Base-by-base conservation (phyloP, 768 basidiomycete species). In the Hirschioporus abietinus region DNA sequence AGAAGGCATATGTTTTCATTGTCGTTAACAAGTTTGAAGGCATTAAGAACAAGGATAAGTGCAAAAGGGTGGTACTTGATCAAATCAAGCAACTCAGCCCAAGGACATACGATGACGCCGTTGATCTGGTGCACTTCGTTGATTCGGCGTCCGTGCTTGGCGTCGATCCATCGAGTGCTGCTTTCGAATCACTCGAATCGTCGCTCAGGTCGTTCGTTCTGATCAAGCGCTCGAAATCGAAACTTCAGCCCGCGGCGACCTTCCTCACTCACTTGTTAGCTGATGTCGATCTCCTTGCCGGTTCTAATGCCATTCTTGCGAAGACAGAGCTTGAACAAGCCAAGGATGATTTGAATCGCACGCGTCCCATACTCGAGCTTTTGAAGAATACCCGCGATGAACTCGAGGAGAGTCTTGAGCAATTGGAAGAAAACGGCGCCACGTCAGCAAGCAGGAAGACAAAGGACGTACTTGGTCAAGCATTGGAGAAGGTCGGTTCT, bases 11-110 rank as follows among this genome's bases (percentile, higher is more conserved):
- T 75, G 81, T 99, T 63, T 99, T 99, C 82, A 91, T 99, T 74
- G 97, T 99, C 65, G 96, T 98, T 76, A 99, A 99, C 85, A 95
- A 96, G 76, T 99, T 89, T 75, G 95, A 94, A 72, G 91, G 93
- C 75, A 96, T 99, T 79, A 87, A 88, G 75, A 92, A 98, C 82
- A 97, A 98, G 81, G 92, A 91, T 63, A 90, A 93, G 76, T 99
- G 97, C 78, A 86, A 87, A 72, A 84, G 92, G 58, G 77, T 89
- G 35, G 91, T 99, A 60, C 84, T 97, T 27, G 95, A 99, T 67
- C 96, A 99, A 77, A 94, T 99, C 83, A 91, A 88, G 74, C 85
- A 91, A 70, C 85, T 99, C 71, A 94, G 91, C 72, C 96, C 97
- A n/a, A 79, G 86, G 64, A 99, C 97, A 0, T 93, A 88, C 74